phyloP scores from a whole-genome alignment of 2,329 filamentous ascomycete genomes.

The Claviceps fusiformis region DNA sequence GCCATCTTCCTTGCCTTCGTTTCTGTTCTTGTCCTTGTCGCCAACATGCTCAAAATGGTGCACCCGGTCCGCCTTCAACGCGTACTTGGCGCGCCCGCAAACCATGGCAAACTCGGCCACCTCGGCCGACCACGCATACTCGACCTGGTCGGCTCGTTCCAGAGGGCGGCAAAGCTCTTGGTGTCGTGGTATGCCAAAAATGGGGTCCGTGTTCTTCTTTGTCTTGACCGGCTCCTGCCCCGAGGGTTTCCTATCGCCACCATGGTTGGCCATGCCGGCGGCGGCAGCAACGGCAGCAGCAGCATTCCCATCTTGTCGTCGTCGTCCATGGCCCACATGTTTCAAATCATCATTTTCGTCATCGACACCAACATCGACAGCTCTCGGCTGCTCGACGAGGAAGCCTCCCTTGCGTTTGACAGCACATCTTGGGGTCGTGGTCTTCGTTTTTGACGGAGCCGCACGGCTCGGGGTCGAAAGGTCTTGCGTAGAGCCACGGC shows the following conservation, averaged over 20 bases:
- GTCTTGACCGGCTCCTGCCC: conserved; percentile 4
- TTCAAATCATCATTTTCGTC: neutral
- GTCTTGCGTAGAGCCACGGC: neutral
- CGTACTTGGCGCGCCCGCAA: conserved; percentile 10
- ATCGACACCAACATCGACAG: neutral
- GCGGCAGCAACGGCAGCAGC: neutral
- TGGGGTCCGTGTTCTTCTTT: conserved; percentile 5
- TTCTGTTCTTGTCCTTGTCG: neutral
- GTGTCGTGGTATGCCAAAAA: conserved; percentile 12
- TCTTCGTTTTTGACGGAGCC: neutral
- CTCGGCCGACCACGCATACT: conserved; percentile 15
- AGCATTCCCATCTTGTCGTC: neutral
- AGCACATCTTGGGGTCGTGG: neutral
- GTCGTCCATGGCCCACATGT: neutral
- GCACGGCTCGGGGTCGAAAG: neutral
- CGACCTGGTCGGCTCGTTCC: conserved; percentile 2
- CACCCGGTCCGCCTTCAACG: conserved; percentile 10
- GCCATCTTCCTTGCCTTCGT: neutral
- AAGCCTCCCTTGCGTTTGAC: neutral
- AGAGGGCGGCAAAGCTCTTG: conserved; percentile 6
- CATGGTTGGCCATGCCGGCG: no score
- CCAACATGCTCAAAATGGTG: neutral
- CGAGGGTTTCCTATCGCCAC: neutral
- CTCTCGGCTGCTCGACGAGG: neutral
- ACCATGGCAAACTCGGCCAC: conserved; percentile 12